These are phyloP conservation scores for Cytospora chrysosperma DNA, from an alignment of 2,329 filamentous ascomycete genomes.

Conservation along the genomic window DNA sequence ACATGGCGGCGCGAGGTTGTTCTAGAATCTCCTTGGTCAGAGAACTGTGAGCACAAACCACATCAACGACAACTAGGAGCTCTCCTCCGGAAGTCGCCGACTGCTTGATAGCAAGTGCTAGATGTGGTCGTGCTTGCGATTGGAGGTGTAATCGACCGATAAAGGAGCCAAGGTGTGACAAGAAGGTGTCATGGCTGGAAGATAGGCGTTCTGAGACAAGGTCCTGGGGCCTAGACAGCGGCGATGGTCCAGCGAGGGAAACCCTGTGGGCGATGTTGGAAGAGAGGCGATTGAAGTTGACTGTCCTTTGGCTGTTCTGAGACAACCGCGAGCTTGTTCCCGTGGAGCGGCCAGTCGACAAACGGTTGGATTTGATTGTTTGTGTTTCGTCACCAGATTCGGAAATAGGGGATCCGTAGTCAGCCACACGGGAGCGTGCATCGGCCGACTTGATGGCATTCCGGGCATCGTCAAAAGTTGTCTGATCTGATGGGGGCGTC, in stretches of 20 bases:
- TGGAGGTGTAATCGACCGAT: conserved; percentile 87
- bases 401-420: conserved; percentile 28
- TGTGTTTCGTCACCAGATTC: conserved; percentile 35
- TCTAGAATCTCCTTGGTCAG: conserved; percentile 66
- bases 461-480: conserved; percentile 44
- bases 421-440: conserved; percentile 41
- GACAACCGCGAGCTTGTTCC: conserved; percentile 36
- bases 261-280: conserved; percentile 68
- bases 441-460: conserved; percentile 34
- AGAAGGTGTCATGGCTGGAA: conserved; percentile 78
- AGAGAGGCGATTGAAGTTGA: conserved; percentile 45
- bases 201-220: conserved; percentile 82
- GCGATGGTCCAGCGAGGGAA: conserved; percentile 69
- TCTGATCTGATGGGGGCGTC: conserved; percentile 61
- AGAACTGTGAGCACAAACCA: conserved; percentile 75
- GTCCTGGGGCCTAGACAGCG: conserved; percentile 62
- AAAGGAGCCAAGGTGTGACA: conserved; percentile 89
- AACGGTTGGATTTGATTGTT: conserved; percentile 38
- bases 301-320: conserved; percentile 37
- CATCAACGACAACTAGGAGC: conserved; percentile 76
- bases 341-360: conserved; percentile 45
- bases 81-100: conserved; percentile 79
- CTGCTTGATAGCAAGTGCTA: conserved; percentile 78
- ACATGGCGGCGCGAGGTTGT: conserved; percentile 72
- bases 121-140: conserved; percentile 82